Percentiles rank a stretch among this genome's conserved stretches.
Evolutionary conservation across 192 early-diverging fungal genomes (phyloP).

Genomic region (Mortierella alpina): DNA sequence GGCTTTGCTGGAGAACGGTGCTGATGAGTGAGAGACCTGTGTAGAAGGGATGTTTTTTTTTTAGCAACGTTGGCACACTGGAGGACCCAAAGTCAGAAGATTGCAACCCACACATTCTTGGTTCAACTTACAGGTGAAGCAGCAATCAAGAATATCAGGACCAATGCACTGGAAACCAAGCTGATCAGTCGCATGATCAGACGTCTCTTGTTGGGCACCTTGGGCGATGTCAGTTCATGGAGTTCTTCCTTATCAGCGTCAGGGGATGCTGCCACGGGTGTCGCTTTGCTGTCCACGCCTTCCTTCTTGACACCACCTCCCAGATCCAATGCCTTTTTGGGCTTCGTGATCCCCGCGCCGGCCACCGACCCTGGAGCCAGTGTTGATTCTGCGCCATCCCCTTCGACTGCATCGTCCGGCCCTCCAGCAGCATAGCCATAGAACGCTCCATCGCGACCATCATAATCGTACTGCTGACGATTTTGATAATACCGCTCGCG

Average conservation of each 20-base stretch:
- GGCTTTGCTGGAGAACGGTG: conserved; percentile 24
- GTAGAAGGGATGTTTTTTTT: background rate
- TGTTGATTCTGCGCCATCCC: conserved; percentile 41
- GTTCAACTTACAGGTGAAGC: conserved; percentile 29
- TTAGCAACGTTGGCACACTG: background rate
- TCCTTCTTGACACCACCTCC: background rate
- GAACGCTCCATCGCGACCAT: background rate
- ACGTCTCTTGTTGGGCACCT: conserved; percentile 32
- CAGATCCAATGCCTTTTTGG: conserved; percentile 2
- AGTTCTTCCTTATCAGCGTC: conserved; percentile 11
- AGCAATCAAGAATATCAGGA: conserved; percentile 30
- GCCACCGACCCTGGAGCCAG: conserved; percentile 27
- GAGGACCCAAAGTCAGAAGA: background rate
- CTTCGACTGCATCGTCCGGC: conserved; percentile 25
- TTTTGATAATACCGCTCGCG: conserved; percentile 18
- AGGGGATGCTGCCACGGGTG: background rate
- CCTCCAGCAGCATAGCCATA: conserved; percentile 32
- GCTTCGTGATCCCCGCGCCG: background rate
- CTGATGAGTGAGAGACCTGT: conserved; percentile 33
- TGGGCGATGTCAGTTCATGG: background rate
- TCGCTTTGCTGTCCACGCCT: background rate
- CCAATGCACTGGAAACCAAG: conserved; percentile 20
- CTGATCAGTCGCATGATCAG: conserved; percentile 35
- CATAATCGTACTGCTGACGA: conserved; percentile 16
- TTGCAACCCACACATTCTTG: background rate